Conservation (phyloP, 2,329 filamentous ascomycete species). For the Trichoderma sp. region DNA sequence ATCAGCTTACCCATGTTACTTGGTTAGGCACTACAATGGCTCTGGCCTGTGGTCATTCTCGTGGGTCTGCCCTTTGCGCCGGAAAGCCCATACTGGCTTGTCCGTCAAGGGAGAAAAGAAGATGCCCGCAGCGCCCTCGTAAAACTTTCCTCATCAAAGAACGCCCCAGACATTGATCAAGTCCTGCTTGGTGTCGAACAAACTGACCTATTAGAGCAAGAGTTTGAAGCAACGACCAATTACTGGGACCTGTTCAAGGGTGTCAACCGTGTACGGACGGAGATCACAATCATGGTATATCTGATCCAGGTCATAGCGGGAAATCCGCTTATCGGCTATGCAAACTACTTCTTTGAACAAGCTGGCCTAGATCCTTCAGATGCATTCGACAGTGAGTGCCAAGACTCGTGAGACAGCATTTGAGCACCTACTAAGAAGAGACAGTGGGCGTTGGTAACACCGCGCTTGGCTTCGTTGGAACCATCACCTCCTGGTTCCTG, state of each 20-base stretch:
- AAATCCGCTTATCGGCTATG: conserved; percentile 66
- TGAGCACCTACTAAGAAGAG: background rate
- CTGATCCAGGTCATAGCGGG: conserved; percentile 66
- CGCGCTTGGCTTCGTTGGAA: conserved; percentile 46
- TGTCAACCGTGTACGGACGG: conserved; percentile 54
- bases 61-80: conserved; percentile 51
- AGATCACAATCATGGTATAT: conserved; percentile 63
- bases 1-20: background rate
- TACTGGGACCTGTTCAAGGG: conserved; percentile 56
- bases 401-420: too few species aligned
- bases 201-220: conserved; percentile 59
- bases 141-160: conserved; percentile 46
- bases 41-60: conserved; percentile 51
- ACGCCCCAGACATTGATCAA: conserved; percentile 38
- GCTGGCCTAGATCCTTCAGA: conserved; percentile 36
- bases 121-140: conserved; percentile 47
- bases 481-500: conserved; percentile 46
- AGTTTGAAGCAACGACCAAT: conserved; percentile 51
- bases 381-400: conserved; percentile 32
- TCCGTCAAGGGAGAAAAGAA: conserved; percentile 45
- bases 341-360: conserved; percentile 48
- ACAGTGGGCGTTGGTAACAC: conserved; percentile 43
- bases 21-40: conserved; percentile 50
- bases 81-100: conserved; percentile 55
- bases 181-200: conserved; percentile 59